Evolutionary conservation across 148 eudicot genomes (phyloP).

Genomic region (Vaccinium macrocarpon): DNA sequence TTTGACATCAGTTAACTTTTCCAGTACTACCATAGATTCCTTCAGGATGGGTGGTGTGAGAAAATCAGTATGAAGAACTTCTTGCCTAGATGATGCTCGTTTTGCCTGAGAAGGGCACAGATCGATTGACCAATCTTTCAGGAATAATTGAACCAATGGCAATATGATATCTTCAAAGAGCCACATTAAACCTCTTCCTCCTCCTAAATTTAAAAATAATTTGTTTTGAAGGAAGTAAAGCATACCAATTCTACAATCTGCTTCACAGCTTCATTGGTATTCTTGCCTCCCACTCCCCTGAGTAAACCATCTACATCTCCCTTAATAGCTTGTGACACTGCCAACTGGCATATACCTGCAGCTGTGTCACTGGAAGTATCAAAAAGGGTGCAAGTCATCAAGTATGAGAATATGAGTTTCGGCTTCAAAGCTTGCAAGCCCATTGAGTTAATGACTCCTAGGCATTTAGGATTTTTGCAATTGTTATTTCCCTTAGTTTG

Average conservation of each 20-base stretch:
- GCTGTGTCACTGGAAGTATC: slow-evolving; percentile 26
- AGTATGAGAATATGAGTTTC: background rate
- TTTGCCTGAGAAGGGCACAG: slow-evolving; percentile 49
- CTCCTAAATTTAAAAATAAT: background rate
- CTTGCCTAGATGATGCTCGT: slow-evolving; percentile 67
- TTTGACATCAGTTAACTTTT: slow-evolving; percentile 62
- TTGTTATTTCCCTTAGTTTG: background rate
- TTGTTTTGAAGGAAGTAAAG: background rate
- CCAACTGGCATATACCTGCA: slow-evolving; percentile 47
- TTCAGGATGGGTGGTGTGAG: slow-evolving; percentile 71
- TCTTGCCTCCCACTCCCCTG: slow-evolving; percentile 50
- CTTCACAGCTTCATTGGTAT: slow-evolving; percentile 62
- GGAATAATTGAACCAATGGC: background rate
- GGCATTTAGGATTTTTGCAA: background rate
- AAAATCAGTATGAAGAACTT: slow-evolving; percentile 82
- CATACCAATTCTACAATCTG: slow-evolving; percentile 77
- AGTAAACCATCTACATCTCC: slow-evolving; percentile 41
- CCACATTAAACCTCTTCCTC: background rate
- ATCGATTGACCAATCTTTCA: background rate
- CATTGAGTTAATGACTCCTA: background rate
- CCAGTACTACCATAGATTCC: slow-evolving; percentile 62
- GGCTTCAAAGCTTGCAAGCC: background rate
- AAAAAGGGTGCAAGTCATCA: background rate
- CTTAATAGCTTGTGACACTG: slow-evolving; percentile 50
- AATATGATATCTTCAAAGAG: background rate